These are phyloP conservation scores for Exophiala sp. DNA, from an alignment of 2,329 filamentous ascomycete genomes.

Conservation along the genomic window DNA sequence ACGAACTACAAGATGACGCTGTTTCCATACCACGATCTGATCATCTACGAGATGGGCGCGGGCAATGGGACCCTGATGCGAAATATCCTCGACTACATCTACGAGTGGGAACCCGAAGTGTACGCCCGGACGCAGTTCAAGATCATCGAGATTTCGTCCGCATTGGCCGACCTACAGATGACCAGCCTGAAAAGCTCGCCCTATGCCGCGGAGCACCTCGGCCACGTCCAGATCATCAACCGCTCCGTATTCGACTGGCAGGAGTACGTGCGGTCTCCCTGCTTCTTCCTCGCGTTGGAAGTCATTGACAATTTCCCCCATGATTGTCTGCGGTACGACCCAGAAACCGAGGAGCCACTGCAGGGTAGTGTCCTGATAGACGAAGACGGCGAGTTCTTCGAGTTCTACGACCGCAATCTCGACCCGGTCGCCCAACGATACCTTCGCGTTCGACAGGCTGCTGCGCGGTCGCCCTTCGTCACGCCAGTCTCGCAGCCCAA, in stretches of 20 bases:
- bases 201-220: conserved; percentile 66
- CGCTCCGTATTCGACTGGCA: conserved; percentile 92
- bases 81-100: conserved; percentile 95
- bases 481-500: conserved; percentile 45
- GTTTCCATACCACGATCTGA: conserved; percentile 92
- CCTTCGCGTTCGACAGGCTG: conserved; percentile 75
- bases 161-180: conserved; percentile 71
- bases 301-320: conserved; percentile 99
- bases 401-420: conserved; percentile 77
- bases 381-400: conserved; percentile 78
- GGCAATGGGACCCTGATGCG: conserved; percentile 97
- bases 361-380: conserved; percentile 89
- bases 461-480: conserved; percentile 44
- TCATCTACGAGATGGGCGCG: conserved; percentile 98
- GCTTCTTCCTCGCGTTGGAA: conserved; percentile 96
- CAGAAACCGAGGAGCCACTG: conserved; percentile 69
- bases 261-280: conserved; percentile 78
- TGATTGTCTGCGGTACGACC: conserved; percentile 87
- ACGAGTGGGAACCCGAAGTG: conserved; percentile 78
- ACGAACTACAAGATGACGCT: conserved; percentile 91
- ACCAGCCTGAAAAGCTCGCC: conserved; percentile 59
- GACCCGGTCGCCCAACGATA: conserved; percentile 80
- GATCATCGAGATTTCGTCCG: conserved; percentile 89
- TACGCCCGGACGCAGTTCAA: conserved; percentile 90
- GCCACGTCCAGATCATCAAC: conserved; percentile 92